Evolutionary conservation across 73 alveolate species (phyloP).

Genomic region (Urostyla sp.): DNA sequence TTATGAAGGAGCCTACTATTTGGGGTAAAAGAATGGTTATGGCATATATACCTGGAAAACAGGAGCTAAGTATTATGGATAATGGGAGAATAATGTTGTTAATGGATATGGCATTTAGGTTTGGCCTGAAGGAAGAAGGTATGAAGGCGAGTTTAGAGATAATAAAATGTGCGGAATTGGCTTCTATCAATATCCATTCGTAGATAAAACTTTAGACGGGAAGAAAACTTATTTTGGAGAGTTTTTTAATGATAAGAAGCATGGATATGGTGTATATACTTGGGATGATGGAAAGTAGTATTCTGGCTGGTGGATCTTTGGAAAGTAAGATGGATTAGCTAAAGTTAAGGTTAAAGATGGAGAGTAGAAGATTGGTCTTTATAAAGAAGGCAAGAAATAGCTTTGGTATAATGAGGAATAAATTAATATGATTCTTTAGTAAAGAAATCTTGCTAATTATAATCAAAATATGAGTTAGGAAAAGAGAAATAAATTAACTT

Average conservation of each 20-base stretch:
- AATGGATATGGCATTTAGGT: slow-evolving; percentile 77
- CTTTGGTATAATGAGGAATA: not conserved
- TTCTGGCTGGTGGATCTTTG: slow-evolving; percentile 37
- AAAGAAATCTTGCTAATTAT: too few species aligned
- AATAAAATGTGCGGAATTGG: slow-evolving; percentile 78
- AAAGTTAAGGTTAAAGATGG: not conserved
- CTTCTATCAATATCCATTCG: slow-evolving; percentile 71
- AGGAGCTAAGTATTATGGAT: slow-evolving; percentile 88
- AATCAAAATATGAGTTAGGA: not conserved
- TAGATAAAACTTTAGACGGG: slow-evolving; percentile 76
- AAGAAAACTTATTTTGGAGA: slow-evolving; percentile 70
- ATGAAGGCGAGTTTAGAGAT: slow-evolving; percentile 73
- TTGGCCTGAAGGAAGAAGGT: slow-evolving; percentile 76
- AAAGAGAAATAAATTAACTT: not conserved
- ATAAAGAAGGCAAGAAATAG: slow-evolving; percentile 19
- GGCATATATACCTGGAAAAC: slow-evolving; percentile 84
- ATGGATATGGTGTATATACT: slow-evolving; percentile 51
- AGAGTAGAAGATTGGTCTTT: not conserved
- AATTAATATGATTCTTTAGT: not conserved
- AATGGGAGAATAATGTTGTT: slow-evolving; percentile 69
- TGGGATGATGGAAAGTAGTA: slow-evolving; percentile 58
- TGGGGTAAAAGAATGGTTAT: slow-evolving; percentile 78
- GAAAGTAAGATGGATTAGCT: slow-evolving; percentile 53
- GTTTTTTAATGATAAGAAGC: slow-evolving; percentile 31
- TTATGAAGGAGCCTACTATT: slow-evolving; percentile 75